phyloP scores from a whole-genome alignment of 495 filamentous ascomycete genomes.

The Penicillium tannophilum region DNA sequence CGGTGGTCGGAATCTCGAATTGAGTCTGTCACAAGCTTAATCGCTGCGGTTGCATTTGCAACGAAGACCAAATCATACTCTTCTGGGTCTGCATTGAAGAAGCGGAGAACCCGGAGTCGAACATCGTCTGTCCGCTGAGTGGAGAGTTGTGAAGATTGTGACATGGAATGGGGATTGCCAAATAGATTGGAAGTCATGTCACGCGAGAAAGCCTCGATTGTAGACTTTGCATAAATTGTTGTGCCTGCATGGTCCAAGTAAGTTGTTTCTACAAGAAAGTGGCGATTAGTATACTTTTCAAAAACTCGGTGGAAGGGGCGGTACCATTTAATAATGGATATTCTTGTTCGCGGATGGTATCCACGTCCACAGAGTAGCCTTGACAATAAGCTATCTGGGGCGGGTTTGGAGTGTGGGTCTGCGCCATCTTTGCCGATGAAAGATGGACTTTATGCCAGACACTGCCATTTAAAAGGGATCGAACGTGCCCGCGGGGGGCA shows the following conservation, averaged over 20 bases:
- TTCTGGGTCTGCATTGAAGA: constrained; percentile 83
- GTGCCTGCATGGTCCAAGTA: constrained; percentile 96
- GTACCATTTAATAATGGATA: constrained; percentile 85
- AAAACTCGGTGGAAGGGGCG: background rate
- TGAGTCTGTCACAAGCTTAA: constrained; percentile 81
- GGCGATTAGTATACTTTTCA: constrained; percentile 5
- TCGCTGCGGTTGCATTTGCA: constrained; percentile 87
- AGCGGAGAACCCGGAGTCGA: constrained; percentile 68
- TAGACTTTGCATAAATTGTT: constrained; percentile 76
- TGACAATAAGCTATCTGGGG: constrained; percentile 20
- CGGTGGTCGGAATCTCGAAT: constrained; percentile 59
- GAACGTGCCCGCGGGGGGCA: background rate
- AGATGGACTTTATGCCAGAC: background rate
- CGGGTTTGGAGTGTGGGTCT: constrained; percentile 3
- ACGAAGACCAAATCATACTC: constrained; percentile 91
- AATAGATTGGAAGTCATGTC: constrained; percentile 80
- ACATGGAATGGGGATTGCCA: constrained; percentile 91
- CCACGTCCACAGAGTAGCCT: constrained; percentile 67
- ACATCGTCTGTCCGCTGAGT: constrained; percentile 74
- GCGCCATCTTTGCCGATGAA: constrained; percentile 16
- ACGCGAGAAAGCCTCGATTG: constrained; percentile 73
- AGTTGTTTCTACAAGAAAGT: constrained; percentile 57
- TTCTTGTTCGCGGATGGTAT: constrained; percentile 67
- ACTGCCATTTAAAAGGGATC: background rate
- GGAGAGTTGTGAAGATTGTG: constrained; percentile 75